These are phyloP conservation scores for Gentiana straminea DNA, from an alignment of 257 asterid species.

Conservation along the genomic window DNA sequence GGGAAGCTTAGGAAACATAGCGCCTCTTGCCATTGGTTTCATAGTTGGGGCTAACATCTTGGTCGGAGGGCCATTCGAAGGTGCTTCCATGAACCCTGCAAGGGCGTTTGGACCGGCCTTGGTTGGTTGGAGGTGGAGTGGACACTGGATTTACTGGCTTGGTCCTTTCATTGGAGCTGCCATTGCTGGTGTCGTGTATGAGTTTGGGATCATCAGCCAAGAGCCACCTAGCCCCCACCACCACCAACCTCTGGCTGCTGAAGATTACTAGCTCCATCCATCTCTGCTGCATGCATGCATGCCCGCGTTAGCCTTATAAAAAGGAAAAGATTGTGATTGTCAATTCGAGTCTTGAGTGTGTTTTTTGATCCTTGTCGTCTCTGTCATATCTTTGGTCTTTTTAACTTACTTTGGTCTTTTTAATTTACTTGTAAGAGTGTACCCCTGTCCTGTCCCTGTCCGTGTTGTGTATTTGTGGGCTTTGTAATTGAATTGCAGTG, in stretches of 20 bases:
- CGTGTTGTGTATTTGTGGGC: too few species aligned
- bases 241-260: constrained; percentile 92
- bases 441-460: background rate
- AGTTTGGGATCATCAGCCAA: constrained; percentile 54
- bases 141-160: constrained; percentile 96
- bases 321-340: background rate
- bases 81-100: constrained; percentile 91
- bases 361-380: constrained; percentile 1
- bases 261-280: constrained; percentile 51
- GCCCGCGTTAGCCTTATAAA: too few species aligned
- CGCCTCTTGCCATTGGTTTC: constrained; percentile 86
- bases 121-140: constrained; percentile 90
- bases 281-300: background rate
- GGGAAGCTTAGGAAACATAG: constrained; percentile 65
- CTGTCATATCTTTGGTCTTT: background rate
- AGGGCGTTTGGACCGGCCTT: constrained; percentile 88
- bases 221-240: constrained; percentile 33
- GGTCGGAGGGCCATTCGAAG: constrained; percentile 89
- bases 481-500: too few species aligned
- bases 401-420: background rate
- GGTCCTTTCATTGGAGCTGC: constrained; percentile 89
- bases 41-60: constrained; percentile 74
- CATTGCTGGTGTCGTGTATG: constrained; percentile 55
- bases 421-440: background rate
- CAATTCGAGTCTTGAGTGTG: too few species aligned